These are phyloP conservation scores for Penicillium goetzii DNA, from an alignment of 495 filamentous ascomycete species.

Conservation along the genomic window DNA sequence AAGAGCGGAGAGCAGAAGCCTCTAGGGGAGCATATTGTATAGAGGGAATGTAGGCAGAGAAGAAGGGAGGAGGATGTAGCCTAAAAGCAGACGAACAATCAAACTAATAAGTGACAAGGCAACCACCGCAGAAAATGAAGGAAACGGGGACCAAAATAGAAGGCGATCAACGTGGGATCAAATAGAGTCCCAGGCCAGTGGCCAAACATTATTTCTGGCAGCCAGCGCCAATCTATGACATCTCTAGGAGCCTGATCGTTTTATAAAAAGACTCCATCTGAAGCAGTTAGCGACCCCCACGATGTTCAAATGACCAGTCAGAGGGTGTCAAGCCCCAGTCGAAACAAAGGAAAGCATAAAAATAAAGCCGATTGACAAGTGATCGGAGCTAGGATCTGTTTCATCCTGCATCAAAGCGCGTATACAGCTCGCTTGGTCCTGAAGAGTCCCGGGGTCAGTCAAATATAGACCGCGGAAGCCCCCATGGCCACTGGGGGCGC, in stretches of 20 bases:
- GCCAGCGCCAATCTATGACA: conserved; percentile 20
- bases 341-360: conserved; percentile 27
- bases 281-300: conserved; percentile 17
- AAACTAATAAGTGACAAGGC: conserved; percentile 11
- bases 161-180: conserved; percentile 6
- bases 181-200: conserved; percentile 11
- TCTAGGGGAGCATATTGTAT: conserved; percentile 18
- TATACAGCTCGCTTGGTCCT: conserved; percentile 17
- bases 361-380: conserved; percentile 25
- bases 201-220: conserved; percentile 5
- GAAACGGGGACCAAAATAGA: neutral
- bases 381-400: conserved; percentile 22
- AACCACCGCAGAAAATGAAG: neutral
- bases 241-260: conserved; percentile 6
- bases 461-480: conserved; percentile 24
- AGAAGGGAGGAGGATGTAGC: conserved; percentile 8
- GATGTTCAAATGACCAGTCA: conserved; percentile 22
- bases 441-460: conserved; percentile 16
- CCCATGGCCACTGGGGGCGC: conserved; percentile 23
- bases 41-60: conserved; percentile 16
- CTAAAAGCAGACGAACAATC: conserved; percentile 6
- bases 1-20: neutral
- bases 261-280: conserved; percentile 23
- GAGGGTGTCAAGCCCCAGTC: conserved; percentile 11
- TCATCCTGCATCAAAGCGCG: conserved; percentile 26